A percentile compares a stretch with the other conserved stretches of the same genome.
These are phyloP conservation scores for Gracilaria domingensis DNA, from an alignment of 23 red algal species.

Conservation along the genomic window DNA sequence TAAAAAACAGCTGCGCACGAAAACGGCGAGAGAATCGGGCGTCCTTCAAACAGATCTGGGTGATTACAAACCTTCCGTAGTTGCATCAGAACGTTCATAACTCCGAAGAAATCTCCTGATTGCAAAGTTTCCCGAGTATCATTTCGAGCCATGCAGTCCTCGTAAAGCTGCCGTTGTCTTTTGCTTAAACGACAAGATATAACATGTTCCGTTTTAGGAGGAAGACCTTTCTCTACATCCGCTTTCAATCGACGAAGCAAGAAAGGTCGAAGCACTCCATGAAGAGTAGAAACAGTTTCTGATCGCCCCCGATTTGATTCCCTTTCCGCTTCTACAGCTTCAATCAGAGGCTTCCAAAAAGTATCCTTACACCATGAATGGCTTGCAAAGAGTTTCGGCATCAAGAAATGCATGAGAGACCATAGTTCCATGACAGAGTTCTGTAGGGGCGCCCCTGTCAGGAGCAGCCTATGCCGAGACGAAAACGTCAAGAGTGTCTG, in stretches of 20 bases:
- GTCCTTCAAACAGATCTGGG: conserved; percentile 93
- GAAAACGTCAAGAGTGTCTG: conserved; percentile 92
- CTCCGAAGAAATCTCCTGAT: conserved; percentile 77
- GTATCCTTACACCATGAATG: conserved; percentile 92
- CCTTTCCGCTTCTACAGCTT: conserved; percentile 15
- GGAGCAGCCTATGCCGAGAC: conserved; percentile 76
- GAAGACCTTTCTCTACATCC: conserved; percentile 92
- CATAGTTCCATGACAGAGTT: conserved; percentile 98
- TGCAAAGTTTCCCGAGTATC: conserved; percentile 75
- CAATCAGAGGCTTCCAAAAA: conserved; percentile 86
- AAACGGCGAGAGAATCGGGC: conserved; percentile 79
- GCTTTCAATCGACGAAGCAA: conserved; percentile 92
- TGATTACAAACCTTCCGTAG: conserved; percentile 99
- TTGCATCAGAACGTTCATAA: conserved; percentile 99
- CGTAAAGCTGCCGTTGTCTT: conserved; percentile 94
- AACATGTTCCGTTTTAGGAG: conserved; percentile 87
- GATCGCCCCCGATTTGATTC: conserved; percentile 17
- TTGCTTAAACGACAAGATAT: conserved; percentile 80
- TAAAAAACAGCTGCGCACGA: conserved; percentile 45
- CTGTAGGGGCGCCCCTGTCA: conserved; percentile 96
- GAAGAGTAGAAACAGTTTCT: conserved; percentile 76
- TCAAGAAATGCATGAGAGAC: conserved; percentile 96
- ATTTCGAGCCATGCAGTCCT: conserved; percentile 87
- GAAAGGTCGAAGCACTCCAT: conserved; percentile 91
- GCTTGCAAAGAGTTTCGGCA: conserved; percentile 93